Percentiles rank a stretch among this genome's conserved stretches.
phyloP scores from a whole-genome alignment of 2,329 filamentous ascomycete genomes.

The Fusarium sp. region DNA sequence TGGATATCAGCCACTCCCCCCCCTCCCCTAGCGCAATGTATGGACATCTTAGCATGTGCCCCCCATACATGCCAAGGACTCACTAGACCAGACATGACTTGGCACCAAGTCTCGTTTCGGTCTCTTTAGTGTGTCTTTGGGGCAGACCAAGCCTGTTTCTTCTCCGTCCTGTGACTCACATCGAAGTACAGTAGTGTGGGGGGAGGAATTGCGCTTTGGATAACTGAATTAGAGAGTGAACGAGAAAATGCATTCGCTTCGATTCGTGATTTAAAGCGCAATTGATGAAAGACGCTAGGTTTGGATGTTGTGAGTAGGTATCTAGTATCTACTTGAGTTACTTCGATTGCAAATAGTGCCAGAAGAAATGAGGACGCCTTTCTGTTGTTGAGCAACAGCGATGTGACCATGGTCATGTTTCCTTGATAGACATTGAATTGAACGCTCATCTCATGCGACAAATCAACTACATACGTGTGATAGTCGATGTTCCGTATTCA shows the following conservation, averaged over 20 bases:
- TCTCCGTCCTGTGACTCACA: constrained; percentile 45
- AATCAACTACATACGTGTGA: neutral
- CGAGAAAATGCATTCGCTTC: neutral
- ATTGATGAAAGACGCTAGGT: neutral
- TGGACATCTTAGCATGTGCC: constrained; percentile 17
- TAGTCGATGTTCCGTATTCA: neutral
- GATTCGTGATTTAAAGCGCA: neutral
- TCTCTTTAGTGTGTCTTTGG: constrained; percentile 35
- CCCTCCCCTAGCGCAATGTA: constrained; percentile 1
- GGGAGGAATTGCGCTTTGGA: neutral
- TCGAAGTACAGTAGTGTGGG: constrained; percentile 31
- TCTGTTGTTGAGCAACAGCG: too few species aligned
- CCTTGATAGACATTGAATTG: neutral
- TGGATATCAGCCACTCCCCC: constrained; percentile 10
- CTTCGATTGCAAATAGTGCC: neutral
- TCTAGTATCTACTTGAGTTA: neutral
- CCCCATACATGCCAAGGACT: constrained; percentile 26
- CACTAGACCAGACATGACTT: constrained; percentile 34
- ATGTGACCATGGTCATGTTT: too few species aligned
- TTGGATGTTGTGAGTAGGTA: too few species aligned
- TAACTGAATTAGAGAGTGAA: neutral
- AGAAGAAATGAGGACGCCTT: too few species aligned
- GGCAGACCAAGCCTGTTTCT: constrained; percentile 38
- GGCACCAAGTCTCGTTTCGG: constrained; percentile 42
- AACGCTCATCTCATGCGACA: neutral